phyloP scores from a whole-genome alignment of 139 green algal genomes.

The Coelastrella sp. region DNA sequence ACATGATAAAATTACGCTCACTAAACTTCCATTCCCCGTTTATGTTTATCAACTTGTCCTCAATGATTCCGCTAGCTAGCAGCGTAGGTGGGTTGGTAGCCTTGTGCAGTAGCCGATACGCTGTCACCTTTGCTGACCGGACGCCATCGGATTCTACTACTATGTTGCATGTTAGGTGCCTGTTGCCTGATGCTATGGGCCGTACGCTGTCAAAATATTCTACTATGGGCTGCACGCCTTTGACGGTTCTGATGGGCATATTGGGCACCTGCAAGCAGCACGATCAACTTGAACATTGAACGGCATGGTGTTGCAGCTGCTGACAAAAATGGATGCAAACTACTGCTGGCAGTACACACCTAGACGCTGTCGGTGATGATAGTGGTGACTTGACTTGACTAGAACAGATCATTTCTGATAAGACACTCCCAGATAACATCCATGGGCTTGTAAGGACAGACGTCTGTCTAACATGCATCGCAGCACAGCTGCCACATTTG shows the following conservation, averaged over 20 bases:
- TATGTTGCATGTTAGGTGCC: slow-evolving; percentile 51
- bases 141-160: slow-evolving; percentile 34
- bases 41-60: slow-evolving; percentile 48
- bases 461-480: too few relatives aligned
- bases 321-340: too few relatives aligned
- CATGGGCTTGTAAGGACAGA: too few relatives aligned
- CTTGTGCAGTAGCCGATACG: slow-evolving; percentile 49
- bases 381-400: too few relatives aligned
- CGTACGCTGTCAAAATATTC: slow-evolving; percentile 31
- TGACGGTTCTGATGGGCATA: slow-evolving; percentile 15
- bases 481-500: too few relatives aligned
- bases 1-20: slow-evolving; percentile 48
- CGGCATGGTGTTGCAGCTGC: too few relatives aligned
- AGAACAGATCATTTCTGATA: too few relatives aligned
- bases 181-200: slow-evolving; percentile 47
- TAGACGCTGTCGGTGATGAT: too few relatives aligned
- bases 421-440: too few relatives aligned
- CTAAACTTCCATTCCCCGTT: slow-evolving; percentile 48
- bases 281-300: neutral
- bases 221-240: slow-evolving; percentile 12
- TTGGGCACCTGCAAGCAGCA: neutral
- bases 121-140: slow-evolving; percentile 1
- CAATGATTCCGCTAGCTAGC: slow-evolving; percentile 47
- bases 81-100: slow-evolving; percentile 37
- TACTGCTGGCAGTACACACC: too few relatives aligned